phyloP scores from a whole-genome alignment of 495 filamentous ascomycete species.

The Barbatosphaeria neglecta region DNA sequence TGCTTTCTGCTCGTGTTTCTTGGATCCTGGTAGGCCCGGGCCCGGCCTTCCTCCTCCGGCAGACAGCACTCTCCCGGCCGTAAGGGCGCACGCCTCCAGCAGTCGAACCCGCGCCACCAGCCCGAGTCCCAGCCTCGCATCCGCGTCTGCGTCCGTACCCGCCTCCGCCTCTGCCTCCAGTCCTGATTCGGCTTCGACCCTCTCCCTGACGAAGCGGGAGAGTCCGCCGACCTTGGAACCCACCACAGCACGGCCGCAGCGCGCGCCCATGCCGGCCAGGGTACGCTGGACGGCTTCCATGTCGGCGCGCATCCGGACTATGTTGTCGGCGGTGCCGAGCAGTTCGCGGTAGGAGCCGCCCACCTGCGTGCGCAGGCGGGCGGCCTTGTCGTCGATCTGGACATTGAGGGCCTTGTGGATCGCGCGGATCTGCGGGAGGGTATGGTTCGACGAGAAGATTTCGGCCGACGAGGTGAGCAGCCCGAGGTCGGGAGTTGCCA shows the following conservation, averaged over 20 bases:
- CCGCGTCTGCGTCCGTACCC: slow-evolving; percentile 34
- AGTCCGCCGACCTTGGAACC: slow-evolving; percentile 56
- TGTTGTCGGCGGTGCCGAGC: slow-evolving; percentile 82
- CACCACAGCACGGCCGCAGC: slow-evolving; percentile 64
- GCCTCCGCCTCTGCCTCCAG: no score
- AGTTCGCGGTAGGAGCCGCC: slow-evolving; percentile 90
- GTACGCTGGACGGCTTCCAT: slow-evolving; percentile 62
- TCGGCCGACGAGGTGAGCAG: slow-evolving; percentile 53
- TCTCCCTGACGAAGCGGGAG: slow-evolving; percentile 40
- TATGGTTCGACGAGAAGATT: slow-evolving; percentile 59
- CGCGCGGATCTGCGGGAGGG: slow-evolving; percentile 51
- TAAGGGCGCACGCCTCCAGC: slow-evolving; percentile 27
- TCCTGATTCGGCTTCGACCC: no score
- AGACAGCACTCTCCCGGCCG: slow-evolving; percentile 20
- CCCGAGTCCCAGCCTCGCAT: slow-evolving; percentile 12
- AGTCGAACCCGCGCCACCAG: slow-evolving; percentile 25
- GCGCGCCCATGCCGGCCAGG: slow-evolving; percentile 58
- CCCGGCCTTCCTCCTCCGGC: slow-evolving; percentile 25
- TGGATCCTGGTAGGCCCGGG: no score
- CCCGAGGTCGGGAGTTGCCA: slow-evolving; percentile 29
- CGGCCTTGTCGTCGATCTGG: slow-evolving; percentile 64
- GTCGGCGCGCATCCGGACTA: slow-evolving; percentile 74
- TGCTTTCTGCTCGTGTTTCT: slow-evolving; percentile 6
- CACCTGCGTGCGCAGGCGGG: slow-evolving; percentile 80
- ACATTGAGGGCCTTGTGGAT: slow-evolving; percentile 42